A percentile compares a stretch with the other conserved stretches of the same genome.
These are phyloP conservation scores for Buxus sempervirens DNA, from an alignment of 164 flowering plant species.

Conservation along the genomic window DNA sequence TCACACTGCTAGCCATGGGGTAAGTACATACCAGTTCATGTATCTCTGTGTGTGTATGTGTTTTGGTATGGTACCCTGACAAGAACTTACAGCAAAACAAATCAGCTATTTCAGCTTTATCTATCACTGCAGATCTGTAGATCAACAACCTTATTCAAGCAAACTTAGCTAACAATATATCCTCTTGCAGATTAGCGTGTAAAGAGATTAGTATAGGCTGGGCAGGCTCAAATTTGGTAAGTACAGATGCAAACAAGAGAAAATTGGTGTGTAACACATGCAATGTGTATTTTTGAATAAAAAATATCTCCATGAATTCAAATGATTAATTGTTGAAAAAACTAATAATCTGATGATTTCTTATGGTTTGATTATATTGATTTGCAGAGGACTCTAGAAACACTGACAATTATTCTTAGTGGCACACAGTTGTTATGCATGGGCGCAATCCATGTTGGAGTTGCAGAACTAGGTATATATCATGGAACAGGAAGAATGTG, in stretches of 20 bases:
- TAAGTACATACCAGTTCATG: constrained; percentile 10
- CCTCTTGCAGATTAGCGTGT: constrained; percentile 66
- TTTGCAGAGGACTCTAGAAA: constrained; percentile 67
- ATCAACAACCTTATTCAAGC: neutral
- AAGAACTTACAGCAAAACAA: too few relatives aligned
- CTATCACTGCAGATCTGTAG: neutral
- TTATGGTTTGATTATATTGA: neutral
- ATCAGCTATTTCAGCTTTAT: too few relatives aligned
- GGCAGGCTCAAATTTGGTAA: constrained; percentile 58
- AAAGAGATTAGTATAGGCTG: constrained; percentile 75
- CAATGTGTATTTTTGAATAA: too few relatives aligned
- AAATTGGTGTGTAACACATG: too few relatives aligned
- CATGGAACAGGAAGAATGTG: neutral
- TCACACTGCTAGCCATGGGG: constrained; percentile 95
- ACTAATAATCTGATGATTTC: neutral
- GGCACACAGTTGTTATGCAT: constrained; percentile 66
- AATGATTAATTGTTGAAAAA: too few relatives aligned
- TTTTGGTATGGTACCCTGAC: too few relatives aligned
- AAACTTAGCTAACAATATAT: neutral
- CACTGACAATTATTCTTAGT: constrained; percentile 51
- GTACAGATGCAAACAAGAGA: too few relatives aligned
- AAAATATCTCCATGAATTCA: too few relatives aligned
- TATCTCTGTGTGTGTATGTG: too few relatives aligned
- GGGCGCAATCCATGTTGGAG: constrained; percentile 55
- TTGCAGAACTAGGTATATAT: constrained; percentile 18